A percentile compares a stretch with the other conserved stretches of the same genome.
These are phyloP conservation scores for Collybiopsis luxurians DNA, from an alignment of 768 basidiomycete species.

Conservation along the genomic window DNA sequence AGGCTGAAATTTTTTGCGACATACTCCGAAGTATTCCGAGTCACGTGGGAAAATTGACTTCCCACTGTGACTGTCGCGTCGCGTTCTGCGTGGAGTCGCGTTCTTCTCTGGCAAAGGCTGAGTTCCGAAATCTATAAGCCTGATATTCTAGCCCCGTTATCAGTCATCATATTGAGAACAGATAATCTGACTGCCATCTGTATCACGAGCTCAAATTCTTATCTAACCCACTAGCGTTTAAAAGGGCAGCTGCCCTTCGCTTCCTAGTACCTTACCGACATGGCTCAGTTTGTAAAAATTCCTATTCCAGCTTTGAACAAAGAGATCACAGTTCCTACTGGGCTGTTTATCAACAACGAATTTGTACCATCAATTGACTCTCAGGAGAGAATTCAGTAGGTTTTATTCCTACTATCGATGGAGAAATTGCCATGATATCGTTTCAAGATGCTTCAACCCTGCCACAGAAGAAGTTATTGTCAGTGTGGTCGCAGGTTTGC, in stretches of 20 bases:
- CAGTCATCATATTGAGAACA: no score
- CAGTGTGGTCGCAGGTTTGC: constrained; percentile 59
- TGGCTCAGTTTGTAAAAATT: constrained; percentile 43
- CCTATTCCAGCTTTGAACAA: constrained; percentile 41
- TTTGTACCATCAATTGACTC: constrained; percentile 79
- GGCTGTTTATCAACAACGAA: constrained; percentile 90
- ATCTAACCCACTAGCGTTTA: no score
- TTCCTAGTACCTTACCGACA: constrained; percentile 21
- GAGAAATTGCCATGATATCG: constrained; percentile 17
- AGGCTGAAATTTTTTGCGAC: background rate
- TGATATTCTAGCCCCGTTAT: no score
- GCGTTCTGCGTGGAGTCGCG: no score
- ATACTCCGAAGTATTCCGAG: background rate
- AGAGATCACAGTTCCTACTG: constrained; percentile 66
- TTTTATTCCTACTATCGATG: constrained; percentile 1
- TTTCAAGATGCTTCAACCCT: constrained; percentile 69
- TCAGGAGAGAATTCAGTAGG: constrained; percentile 61
- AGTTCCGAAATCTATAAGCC: no score
- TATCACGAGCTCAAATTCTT: background rate
- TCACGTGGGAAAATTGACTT: background rate
- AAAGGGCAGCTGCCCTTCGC: background rate
- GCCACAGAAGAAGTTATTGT: constrained; percentile 75
- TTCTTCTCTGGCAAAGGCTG: no score
- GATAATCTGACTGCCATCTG: no score
- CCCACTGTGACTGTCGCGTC: background rate